Evolutionary conservation across 352 stramenopile genomes (phyloP).

Genomic region (Globisporangium nagaii): DNA sequence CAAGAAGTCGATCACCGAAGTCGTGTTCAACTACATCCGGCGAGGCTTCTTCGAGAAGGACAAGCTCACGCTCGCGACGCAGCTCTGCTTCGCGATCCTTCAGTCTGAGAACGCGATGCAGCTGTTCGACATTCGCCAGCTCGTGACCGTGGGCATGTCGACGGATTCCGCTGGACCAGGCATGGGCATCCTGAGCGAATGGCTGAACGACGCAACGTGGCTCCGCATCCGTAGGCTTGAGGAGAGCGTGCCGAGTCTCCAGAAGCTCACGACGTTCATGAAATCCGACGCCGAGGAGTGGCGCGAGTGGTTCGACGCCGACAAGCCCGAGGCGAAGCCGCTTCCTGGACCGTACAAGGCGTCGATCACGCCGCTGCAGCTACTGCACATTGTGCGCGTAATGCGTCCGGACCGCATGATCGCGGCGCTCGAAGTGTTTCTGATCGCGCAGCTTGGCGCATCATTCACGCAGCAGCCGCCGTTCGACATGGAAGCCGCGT

Average conservation of each 20-base stretch:
- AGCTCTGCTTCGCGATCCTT: slow-evolving; percentile 91
- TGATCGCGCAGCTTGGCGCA: slow-evolving; percentile 44
- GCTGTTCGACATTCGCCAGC: slow-evolving; percentile 55
- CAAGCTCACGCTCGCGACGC: slow-evolving; percentile 90
- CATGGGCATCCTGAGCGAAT: slow-evolving; percentile 92
- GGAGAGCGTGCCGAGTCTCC: slow-evolving; percentile 74
- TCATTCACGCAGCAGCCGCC: slow-evolving; percentile 80
- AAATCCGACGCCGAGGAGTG: slow-evolving; percentile 95
- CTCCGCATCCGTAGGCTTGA: slow-evolving; percentile 89
- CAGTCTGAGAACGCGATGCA: slow-evolving; percentile 63
- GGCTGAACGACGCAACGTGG: slow-evolving; percentile 87
- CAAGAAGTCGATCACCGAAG: slow-evolving; percentile 64
- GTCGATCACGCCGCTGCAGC: slow-evolving; percentile 32
- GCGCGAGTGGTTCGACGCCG: slow-evolving; percentile 91
- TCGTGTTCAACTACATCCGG: slow-evolving; percentile 95
- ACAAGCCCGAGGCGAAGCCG: slow-evolving; percentile 84
- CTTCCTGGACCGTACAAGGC: slow-evolving; percentile 87
- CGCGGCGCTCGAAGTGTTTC: slow-evolving; percentile 58
- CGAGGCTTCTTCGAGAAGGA: slow-evolving; percentile 92
- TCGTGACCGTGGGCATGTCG: slow-evolving; percentile 55
- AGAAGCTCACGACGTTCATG: slow-evolving; percentile 92
- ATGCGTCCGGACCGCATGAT: slow-evolving; percentile 83
- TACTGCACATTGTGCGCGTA: slow-evolving; percentile 77
- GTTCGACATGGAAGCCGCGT: slow-evolving; percentile 83
- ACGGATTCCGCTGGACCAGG: slow-evolving; percentile 30